Conservation (phyloP, 129 eudicot species). For the Chrysanthemum makinoi region DNA sequence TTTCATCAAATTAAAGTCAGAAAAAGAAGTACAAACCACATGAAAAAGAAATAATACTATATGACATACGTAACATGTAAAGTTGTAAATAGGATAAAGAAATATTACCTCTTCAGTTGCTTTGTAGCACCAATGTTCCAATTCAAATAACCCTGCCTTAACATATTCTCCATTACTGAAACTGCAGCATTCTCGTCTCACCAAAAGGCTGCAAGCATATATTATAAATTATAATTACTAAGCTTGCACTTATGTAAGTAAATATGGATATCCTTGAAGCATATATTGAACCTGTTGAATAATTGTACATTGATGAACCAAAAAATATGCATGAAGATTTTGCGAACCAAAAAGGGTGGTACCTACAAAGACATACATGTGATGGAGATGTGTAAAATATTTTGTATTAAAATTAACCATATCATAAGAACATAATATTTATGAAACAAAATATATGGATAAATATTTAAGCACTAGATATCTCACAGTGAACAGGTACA, state of each 20-base stretch:
- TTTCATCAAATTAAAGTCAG: conserved; percentile 17
- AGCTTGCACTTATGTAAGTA: conserved; percentile 6
- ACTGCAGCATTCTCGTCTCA: conserved; percentile 91
- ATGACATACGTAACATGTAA: not conserved
- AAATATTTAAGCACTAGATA: not conserved
- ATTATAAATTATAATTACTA: not conserved
- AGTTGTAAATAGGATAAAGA: not conserved
- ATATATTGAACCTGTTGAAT: conserved; percentile 67
- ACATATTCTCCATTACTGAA: conserved; percentile 84
- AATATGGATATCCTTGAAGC: conserved; percentile 15
- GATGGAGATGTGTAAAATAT: not conserved
- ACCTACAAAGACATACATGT: conserved; percentile 48
- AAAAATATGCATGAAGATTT: conserved; percentile 83
- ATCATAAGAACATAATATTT: conserved; percentile 4
- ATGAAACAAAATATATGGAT: conserved; percentile 5
- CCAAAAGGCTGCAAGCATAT: conserved; percentile 60
- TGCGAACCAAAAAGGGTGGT: conserved; percentile 88
- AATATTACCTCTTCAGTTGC: conserved; percentile 71
- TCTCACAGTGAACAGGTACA: not conserved
- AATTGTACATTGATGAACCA: conserved; percentile 89
- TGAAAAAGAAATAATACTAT: not conserved
- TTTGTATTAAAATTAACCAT: not conserved
- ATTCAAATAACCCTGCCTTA: conserved; percentile 78
- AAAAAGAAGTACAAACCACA: not conserved
- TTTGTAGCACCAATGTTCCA: conserved; percentile 83